Evolutionary conservation across 139 green algal genomes (phyloP).

Genomic region (Klebsormidium nitens): DNA sequence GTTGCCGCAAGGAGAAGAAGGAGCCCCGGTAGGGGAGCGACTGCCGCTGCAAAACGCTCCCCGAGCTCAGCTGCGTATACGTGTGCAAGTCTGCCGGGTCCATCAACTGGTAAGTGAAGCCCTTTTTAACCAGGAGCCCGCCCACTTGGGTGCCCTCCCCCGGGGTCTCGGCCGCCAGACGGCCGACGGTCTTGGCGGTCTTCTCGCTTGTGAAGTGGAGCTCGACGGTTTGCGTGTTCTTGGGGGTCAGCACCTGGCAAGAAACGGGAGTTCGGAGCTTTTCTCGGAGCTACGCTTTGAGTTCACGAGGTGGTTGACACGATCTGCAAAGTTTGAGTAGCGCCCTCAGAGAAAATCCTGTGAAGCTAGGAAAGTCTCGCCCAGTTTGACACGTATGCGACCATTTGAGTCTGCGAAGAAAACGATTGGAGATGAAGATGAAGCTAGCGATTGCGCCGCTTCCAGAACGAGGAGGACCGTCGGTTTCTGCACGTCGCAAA

Average conservation of each 20-base stretch:
- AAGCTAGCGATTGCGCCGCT: too few relatives aligned
- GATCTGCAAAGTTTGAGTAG: too few relatives aligned
- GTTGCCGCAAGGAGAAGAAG: constrained; percentile 6
- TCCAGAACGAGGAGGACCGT: too few relatives aligned
- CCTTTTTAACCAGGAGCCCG: constrained; percentile 63
- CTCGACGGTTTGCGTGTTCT: constrained; percentile 53
- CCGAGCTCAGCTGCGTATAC: constrained; percentile 74
- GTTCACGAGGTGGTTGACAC: constrained; percentile 17
- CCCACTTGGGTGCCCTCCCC: constrained; percentile 32
- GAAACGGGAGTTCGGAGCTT: constrained; percentile 31
- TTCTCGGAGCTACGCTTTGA: not conserved
- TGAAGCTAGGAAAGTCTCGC: too few relatives aligned
- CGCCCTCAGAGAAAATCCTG: too few relatives aligned
- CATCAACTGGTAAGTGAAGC: constrained; percentile 60
- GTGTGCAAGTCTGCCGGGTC: constrained; percentile 71
- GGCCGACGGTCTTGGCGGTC: constrained; percentile 40
- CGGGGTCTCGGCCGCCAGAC: constrained; percentile 17
- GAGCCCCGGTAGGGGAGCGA: constrained; percentile 50
- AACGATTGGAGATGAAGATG: too few relatives aligned
- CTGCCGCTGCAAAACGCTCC: constrained; percentile 73
- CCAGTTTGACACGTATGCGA: too few relatives aligned
- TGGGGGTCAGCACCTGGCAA: constrained; percentile 51
- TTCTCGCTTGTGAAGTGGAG: constrained; percentile 46
- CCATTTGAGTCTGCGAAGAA: too few relatives aligned
- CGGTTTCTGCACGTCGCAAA: too few relatives aligned